phyloP scores from a whole-genome alignment of 2,329 filamentous ascomycete species.

The Aspergillus ochraceoroseus region DNA sequence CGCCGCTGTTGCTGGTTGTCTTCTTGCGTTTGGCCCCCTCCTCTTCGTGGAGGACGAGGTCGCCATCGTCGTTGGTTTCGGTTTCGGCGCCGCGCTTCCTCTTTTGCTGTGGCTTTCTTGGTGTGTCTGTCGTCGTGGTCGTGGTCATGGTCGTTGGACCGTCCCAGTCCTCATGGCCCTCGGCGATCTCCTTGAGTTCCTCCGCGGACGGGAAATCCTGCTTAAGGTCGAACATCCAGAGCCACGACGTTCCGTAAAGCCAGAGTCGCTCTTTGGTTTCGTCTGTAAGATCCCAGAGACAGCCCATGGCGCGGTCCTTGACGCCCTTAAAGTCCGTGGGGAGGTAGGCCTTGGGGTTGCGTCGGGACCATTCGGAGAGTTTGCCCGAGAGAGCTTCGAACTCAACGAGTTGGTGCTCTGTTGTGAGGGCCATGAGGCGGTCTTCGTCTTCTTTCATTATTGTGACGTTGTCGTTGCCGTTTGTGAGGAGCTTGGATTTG shows the following conservation, averaged over 20 bases:
- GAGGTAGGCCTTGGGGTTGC: constrained; percentile 70
- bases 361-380: constrained; percentile 77
- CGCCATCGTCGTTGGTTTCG: no score
- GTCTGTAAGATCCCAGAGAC: constrained; percentile 67
- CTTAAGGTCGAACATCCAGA: constrained; percentile 87
- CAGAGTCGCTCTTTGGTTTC: constrained; percentile 61
- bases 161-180: constrained; percentile 25
- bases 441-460: constrained; percentile 45
- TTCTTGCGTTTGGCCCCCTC: constrained; percentile 43
- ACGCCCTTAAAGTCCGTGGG: constrained; percentile 69
- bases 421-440: constrained; percentile 57
- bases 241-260: constrained; percentile 79
- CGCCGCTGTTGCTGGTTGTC: constrained; percentile 52
- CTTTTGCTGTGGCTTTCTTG: constrained; percentile 31
- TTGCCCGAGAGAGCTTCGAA: constrained; percentile 73
- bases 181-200: constrained; percentile 22
- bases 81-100: constrained; percentile 45
- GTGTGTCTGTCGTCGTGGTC: constrained; percentile 4
- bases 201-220: constrained; percentile 56
- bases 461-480: constrained; percentile 37
- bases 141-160: constrained; percentile 22
- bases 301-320: constrained; percentile 75
- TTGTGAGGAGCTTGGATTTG: constrained; percentile 36
- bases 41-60: constrained; percentile 31
- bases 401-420: constrained; percentile 65